These are phyloP conservation scores for Cinnamomum chago DNA, from an alignment of 164 flowering plant species.

Conservation along the genomic window DNA sequence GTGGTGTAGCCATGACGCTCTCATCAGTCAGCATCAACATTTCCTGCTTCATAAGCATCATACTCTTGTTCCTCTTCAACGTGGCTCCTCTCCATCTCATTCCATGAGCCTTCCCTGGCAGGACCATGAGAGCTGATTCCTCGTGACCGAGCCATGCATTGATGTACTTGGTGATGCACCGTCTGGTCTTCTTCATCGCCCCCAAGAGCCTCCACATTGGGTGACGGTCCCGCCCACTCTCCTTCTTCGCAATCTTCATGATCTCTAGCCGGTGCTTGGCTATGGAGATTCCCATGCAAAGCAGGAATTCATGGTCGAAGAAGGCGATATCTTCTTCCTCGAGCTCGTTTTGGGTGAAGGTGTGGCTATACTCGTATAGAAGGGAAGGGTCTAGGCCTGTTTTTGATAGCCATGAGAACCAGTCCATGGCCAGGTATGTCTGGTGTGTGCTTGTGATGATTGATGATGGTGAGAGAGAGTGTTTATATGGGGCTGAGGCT, in stretches of 20 bases:
- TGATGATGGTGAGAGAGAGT: neutral
- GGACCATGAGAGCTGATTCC: conserved; percentile 44
- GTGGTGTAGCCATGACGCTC: conserved; percentile 13
- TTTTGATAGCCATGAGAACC: conserved; percentile 81
- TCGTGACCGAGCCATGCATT: conserved; percentile 38
- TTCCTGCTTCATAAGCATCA: conserved; percentile 22
- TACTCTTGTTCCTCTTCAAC: conserved; percentile 58
- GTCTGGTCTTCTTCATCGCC: conserved; percentile 51
- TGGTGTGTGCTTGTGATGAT: neutral
- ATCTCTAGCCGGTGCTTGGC: conserved; percentile 89
- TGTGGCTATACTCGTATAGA: conserved; percentile 55
- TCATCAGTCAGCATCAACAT: conserved; percentile 50
- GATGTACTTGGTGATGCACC: conserved; percentile 36
- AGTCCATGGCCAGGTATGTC: conserved; percentile 50
- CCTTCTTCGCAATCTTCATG: conserved; percentile 65
- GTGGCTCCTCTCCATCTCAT: conserved; percentile 52
- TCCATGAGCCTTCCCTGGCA: conserved; percentile 29
- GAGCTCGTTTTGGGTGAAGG: conserved; percentile 65
- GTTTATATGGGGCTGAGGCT: neutral
- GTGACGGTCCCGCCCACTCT: conserved; percentile 24
- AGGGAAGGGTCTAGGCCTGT: conserved; percentile 52
- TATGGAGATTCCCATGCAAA: conserved; percentile 71
- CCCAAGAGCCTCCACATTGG: conserved; percentile 42
- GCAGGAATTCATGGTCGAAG: conserved; percentile 85
- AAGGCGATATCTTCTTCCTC: conserved; percentile 48